Percentiles rank a stretch among this genome's conserved stretches.
Evolutionary conservation across 805 yeast genomes (phyloP).

Genomic region (Cyberlindnera samutprakarnensis): DNA sequence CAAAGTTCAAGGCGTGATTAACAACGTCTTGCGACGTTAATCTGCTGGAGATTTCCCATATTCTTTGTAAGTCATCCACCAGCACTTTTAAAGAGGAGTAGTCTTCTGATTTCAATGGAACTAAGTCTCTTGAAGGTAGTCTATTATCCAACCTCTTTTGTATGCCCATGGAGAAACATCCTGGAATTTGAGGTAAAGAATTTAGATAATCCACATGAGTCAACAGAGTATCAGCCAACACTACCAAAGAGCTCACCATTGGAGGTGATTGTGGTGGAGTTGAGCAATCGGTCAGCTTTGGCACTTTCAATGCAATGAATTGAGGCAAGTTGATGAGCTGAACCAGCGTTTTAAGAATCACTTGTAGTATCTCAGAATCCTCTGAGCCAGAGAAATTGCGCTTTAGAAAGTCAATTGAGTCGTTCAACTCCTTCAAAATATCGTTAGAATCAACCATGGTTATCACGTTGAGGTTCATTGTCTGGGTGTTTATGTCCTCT

Average conservation of each 20-base stretch:
- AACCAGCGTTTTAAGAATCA: constrained; percentile 14
- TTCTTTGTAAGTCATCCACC: constrained; percentile 30
- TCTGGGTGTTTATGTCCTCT: constrained; percentile 64
- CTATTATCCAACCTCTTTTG: constrained; percentile 41
- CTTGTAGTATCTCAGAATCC: constrained; percentile 15
- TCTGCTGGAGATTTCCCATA: constrained; percentile 26
- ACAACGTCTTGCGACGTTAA: constrained; percentile 24
- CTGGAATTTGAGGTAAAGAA: constrained; percentile 21
- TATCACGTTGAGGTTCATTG: constrained; percentile 45
- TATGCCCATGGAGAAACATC: constrained; percentile 38
- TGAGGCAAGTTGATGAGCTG: constrained; percentile 16
- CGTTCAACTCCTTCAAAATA: constrained; percentile 24
- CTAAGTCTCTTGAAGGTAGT: constrained; percentile 34
- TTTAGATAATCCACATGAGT: constrained; percentile 16
- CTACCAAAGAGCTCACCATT: constrained; percentile 13
- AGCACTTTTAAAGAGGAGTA: constrained; percentile 22
- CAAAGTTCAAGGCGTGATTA: constrained; percentile 27
- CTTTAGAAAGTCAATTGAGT: constrained; percentile 27
- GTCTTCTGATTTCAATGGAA: constrained; percentile 24
- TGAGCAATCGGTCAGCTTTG: too few relatives aligned
- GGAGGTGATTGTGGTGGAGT: constrained; percentile 3
- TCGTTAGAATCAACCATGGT: constrained; percentile 18
- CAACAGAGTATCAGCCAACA: constrained; percentile 7
- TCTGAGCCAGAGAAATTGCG: constrained; percentile 12
- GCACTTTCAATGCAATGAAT: constrained; percentile 10